Evolutionary conservation across 2,329 filamentous ascomycete species (phyloP).

Genomic region (Parafenestella ontariensis): DNA sequence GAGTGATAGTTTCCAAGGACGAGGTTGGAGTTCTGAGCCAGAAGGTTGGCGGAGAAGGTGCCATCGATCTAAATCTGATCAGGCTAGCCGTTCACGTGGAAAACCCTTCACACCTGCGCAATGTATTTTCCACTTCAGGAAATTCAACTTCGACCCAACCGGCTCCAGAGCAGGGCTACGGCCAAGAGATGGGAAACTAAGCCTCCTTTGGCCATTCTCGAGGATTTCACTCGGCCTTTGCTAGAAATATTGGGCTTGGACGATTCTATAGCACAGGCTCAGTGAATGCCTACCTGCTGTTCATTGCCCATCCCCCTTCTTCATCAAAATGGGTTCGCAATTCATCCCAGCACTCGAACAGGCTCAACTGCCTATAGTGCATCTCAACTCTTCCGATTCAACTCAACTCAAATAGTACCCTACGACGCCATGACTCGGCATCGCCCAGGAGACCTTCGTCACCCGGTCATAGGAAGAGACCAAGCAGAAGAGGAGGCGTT

Average conservation of each 20-base stretch:
- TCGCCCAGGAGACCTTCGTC: background rate
- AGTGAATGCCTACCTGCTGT: background rate
- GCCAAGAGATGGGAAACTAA: background rate
- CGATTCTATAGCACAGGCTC: background rate
- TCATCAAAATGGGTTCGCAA: background rate
- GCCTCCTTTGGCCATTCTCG: background rate
- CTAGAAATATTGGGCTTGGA: background rate
- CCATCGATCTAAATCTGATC: background rate
- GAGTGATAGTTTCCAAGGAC: too few relatives aligned
- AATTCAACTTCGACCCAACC: background rate
- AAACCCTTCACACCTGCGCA: background rate
- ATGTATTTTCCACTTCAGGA: background rate
- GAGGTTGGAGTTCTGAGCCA: background rate
- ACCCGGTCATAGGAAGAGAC: background rate
- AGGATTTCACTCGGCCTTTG: background rate
- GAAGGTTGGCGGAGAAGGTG: background rate
- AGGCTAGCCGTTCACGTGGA: background rate
- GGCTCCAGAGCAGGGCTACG: background rate
- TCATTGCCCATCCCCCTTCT: too few relatives aligned
- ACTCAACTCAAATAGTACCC: background rate
- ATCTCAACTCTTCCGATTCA: background rate
- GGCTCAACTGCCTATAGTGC: background rate
- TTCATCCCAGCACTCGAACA: background rate
- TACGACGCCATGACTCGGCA: background rate
- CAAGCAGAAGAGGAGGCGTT: background rate